Conservation (phyloP, 2,329 filamentous ascomycete species). For the Exophiala aquamarina region DNA sequence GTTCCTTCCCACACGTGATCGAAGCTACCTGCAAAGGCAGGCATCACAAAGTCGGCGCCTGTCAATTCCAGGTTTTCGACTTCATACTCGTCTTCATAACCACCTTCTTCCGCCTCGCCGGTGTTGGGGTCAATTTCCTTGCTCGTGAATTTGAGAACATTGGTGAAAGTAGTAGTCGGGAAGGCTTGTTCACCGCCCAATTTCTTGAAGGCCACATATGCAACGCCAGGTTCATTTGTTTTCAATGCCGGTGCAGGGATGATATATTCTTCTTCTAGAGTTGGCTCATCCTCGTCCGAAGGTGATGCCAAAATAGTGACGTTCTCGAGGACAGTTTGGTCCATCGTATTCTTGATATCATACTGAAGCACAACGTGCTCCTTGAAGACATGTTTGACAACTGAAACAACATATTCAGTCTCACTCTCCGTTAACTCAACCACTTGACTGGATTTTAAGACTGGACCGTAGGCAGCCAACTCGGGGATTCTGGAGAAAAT, state of each 20-base stretch:
- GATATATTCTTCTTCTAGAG: constrained; percentile 81
- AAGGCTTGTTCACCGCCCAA: constrained; percentile 71
- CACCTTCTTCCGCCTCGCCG: constrained; percentile 84
- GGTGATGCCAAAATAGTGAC: constrained; percentile 81
- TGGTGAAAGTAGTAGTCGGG: constrained; percentile 79
- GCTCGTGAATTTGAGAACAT: constrained; percentile 92
- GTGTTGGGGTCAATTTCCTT: constrained; percentile 97
- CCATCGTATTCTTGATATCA: constrained; percentile 95
- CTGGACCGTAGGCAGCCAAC: constrained; percentile 80
- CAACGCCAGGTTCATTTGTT: constrained; percentile 84
- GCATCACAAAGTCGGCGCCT: constrained; percentile 91
- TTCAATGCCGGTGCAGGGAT: constrained; percentile 80
- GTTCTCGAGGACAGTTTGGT: constrained; percentile 85
- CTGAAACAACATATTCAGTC: constrained; percentile 92
- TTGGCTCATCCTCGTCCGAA: constrained; percentile 71
- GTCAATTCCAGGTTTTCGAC: constrained; percentile 88
- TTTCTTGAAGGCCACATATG: constrained; percentile 95
- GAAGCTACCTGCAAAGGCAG: constrained; percentile 92
- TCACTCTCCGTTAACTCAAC: constrained; percentile 95
- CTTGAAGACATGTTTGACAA: constrained; percentile 97
- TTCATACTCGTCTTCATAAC: constrained; percentile 98
- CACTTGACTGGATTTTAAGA: constrained; percentile 85
- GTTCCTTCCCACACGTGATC: constrained; percentile 94
- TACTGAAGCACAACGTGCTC: constrained; percentile 95
- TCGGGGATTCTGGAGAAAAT: constrained; percentile 87